Base-by-base conservation (phyloP, 108 stramenopile genomes). In the Conticribra guillardii region DNA sequence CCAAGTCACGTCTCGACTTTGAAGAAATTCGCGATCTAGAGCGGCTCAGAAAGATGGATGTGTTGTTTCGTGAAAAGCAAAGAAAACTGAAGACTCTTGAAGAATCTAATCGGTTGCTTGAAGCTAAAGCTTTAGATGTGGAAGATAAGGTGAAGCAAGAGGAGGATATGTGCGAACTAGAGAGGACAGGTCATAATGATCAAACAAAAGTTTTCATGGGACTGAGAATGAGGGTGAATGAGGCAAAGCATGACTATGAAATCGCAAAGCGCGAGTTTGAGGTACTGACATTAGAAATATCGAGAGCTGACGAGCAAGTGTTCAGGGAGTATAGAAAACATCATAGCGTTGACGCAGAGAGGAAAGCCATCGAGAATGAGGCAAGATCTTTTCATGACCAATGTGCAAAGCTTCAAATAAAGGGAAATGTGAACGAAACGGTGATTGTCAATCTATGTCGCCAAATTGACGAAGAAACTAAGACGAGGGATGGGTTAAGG, bases 41-140 rank as follows among this genome's bases (percentile, higher is more conserved):
- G 17, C 14, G 0, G 16, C 26, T 72, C 1, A 28, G 53, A 14
- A 34, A 19, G 61, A 24, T 62, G 0, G 17, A 31, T 11, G 48
- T 24, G 15, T 4, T 29, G 2, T 49, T 51, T 23, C 60, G 26
- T 22, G 61, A 48, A 48, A 72, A 63, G 49, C 60, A 37, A 0
- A 17, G 14, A 15, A 9, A n/a, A 5, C 46, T 54, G 17, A 59
- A 51, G 15, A 15, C 26, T 37, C 2, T 52, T 7, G 21, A 71
- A 32, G 37, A 31, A 31, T 8, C 49, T 19, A 61, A 71, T 61
- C 70, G 50, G n/a, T 24, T 18, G 51, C 59, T 71, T 15, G 70
- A 71, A 30, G n/a, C 2, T 1, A 5, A 56, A 37, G 30, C 37
- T 37, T 24, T 17, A 26, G 15, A 32, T 18, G 44, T 33, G 24